A percentile compares a stretch with the other conserved stretches of the same genome.
Evolutionary conservation across 2,329 filamentous ascomycete genomes (phyloP).

Genomic region (Aspergillus thermomutatus): DNA sequence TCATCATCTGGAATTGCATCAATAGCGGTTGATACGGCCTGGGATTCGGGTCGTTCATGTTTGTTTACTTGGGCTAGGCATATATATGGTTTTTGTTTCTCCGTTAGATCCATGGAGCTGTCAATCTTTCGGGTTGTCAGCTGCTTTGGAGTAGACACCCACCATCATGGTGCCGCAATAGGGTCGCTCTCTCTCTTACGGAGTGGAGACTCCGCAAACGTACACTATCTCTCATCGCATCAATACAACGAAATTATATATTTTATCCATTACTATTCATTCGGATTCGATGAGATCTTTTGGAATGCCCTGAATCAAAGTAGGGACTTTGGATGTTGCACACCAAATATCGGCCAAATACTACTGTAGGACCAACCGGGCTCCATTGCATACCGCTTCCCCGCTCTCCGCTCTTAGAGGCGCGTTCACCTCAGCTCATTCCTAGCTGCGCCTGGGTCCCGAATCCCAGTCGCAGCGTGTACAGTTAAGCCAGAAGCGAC

Average conservation of each 20-base stretch:
- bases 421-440: constrained; percentile 10
- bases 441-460: neutral
- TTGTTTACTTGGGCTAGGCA: constrained; percentile 8
- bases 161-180: neutral
- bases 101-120: too few relatives aligned
- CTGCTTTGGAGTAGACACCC: neutral
- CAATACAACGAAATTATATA: neutral
- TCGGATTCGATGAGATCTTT: neutral
- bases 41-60: constrained; percentile 1
- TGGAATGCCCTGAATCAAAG: too few relatives aligned
- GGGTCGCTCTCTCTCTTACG: neutral
- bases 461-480: neutral
- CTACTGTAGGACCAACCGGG: too few relatives aligned
- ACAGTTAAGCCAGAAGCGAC: neutral
- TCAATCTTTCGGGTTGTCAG: neutral
- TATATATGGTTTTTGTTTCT: constrained; percentile 1
- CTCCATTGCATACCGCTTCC: neutral
- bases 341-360: too few relatives aligned
- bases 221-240: neutral
- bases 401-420: neutral
- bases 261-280: too few relatives aligned
- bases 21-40: constrained; percentile 18
- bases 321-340: too few relatives aligned
- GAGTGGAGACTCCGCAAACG: neutral
- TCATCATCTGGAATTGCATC: constrained; percentile 25